phyloP scores from a whole-genome alignment of 139 green algal genomes.

The Tetradesmus lagerheimii region DNA sequence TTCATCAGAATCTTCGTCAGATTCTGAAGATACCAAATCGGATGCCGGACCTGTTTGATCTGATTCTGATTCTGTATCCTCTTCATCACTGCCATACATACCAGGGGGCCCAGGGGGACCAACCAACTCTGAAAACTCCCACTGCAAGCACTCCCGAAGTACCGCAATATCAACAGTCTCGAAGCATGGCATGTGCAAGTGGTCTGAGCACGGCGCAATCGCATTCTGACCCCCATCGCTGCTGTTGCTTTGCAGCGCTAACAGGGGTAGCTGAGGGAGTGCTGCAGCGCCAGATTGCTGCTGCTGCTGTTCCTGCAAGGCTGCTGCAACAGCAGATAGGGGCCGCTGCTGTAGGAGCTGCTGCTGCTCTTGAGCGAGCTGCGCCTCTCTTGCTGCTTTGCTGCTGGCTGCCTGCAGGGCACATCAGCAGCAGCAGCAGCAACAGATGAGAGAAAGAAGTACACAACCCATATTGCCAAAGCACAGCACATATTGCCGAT shows the following conservation, averaged over 20 bases:
- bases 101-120: conserved; percentile 35
- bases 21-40: too few relatives aligned
- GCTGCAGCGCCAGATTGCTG: background rate
- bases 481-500: too few relatives aligned
- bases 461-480: too few relatives aligned
- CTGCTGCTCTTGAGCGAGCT: conserved; percentile 19
- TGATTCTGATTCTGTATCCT: background rate
- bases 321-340: background rate
- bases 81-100: conserved; percentile 20
- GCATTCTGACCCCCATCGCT: background rate
- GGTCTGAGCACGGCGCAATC: background rate
- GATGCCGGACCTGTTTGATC: too few relatives aligned
- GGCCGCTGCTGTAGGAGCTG: conserved; percentile 2
- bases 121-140: conserved; percentile 76
- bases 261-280: background rate
- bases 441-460: too few relatives aligned
- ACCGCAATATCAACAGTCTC: conserved; percentile 72
- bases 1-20: background rate
- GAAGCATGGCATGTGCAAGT: conserved; percentile 41
- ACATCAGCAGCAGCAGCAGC: background rate
- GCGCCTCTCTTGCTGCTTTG: background rate
- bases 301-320: background rate
- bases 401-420: background rate
- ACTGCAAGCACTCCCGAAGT: conserved; percentile 84
- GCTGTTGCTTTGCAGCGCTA: background rate